Conservation (phyloP, 345 rosid species). For the Erucastrum elatum region DNA sequence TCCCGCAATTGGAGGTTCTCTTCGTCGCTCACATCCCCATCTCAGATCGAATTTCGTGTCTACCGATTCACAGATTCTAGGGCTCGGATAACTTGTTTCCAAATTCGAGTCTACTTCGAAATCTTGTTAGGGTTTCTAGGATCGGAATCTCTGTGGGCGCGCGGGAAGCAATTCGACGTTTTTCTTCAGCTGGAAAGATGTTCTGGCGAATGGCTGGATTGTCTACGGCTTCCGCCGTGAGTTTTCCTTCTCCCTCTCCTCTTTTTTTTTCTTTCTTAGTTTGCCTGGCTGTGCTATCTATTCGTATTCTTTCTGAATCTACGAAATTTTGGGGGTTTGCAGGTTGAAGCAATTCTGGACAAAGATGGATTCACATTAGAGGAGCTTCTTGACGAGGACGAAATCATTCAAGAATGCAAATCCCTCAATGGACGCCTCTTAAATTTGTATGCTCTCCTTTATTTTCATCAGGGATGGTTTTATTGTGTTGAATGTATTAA, state of each 20-base stretch:
- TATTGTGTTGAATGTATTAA: neutral
- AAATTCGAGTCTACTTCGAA: constrained; percentile 9
- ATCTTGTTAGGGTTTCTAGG: constrained; percentile 45
- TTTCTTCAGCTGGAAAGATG: constrained; percentile 48
- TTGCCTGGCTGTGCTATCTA: too few relatives aligned
- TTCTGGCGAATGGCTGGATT: constrained; percentile 97
- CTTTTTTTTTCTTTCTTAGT: too few relatives aligned
- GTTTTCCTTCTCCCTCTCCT: too few relatives aligned
- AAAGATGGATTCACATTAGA: constrained; percentile 82
- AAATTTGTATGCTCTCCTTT: constrained; percentile 56
- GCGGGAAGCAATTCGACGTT: constrained; percentile 26
- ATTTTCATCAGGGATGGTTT: constrained; percentile 3
- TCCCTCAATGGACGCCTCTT: constrained; percentile 83
- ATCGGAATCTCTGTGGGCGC: constrained; percentile 43
- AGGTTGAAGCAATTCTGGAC: constrained; percentile 93
- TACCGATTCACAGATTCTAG: neutral
- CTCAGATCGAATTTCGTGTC: constrained; percentile 24
- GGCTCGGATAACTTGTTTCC: constrained; percentile 8
- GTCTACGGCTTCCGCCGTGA: constrained; percentile 92
- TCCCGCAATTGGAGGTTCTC: constrained; percentile 40
- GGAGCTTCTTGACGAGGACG: constrained; percentile 97
- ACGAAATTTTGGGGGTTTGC: constrained; percentile 17
- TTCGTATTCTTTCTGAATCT: neutral
- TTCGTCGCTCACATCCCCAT: constrained; percentile 32
- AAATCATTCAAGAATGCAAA: constrained; percentile 97